phyloP scores from a whole-genome alignment of 495 filamentous ascomycete genomes.

The Penicillium egyptiacum region DNA sequence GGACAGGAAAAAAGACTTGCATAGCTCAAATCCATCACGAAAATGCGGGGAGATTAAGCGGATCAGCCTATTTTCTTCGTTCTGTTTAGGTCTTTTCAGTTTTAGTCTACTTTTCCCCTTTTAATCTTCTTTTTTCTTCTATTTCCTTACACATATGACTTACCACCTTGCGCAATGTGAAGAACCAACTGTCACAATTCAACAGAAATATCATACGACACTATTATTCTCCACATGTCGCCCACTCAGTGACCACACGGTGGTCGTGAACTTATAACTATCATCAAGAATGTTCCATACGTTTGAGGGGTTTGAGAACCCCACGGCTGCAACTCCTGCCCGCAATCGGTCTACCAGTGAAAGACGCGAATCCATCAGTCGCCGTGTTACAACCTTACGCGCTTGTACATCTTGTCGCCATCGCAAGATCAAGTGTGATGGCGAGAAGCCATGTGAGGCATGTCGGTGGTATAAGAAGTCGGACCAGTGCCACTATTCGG shows the following conservation, averaged over 20 bases:
- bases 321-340: slow-evolving; percentile 27
- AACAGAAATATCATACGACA: slow-evolving; percentile 11
- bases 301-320: slow-evolving; percentile 45
- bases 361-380: slow-evolving; percentile 39
- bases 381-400: slow-evolving; percentile 42
- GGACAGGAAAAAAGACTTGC: not conserved
- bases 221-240: not conserved
- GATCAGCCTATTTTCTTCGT: slow-evolving; percentile 24
- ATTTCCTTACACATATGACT: not conserved
- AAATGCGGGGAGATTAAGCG: slow-evolving; percentile 31
- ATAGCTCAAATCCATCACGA: not conserved
- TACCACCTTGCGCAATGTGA: slow-evolving; percentile 6
- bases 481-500: slow-evolving; percentile 46
- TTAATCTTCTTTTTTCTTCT: not conserved
- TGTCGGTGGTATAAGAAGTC: slow-evolving; percentile 50
- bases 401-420: slow-evolving; percentile 50
- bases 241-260: slow-evolving; percentile 11
- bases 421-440: slow-evolving; percentile 52
- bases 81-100: slow-evolving; percentile 15
- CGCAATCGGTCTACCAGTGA: slow-evolving; percentile 30
- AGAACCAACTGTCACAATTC: not conserved
- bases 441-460: slow-evolving; percentile 47
- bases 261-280: slow-evolving; percentile 9
- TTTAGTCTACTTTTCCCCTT: slow-evolving; percentile 8
- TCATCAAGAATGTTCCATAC: slow-evolving; percentile 42